Evolutionary conservation across 2,329 filamentous ascomycete species (phyloP).

Genomic region (Colletotrichum tanaceti): DNA sequence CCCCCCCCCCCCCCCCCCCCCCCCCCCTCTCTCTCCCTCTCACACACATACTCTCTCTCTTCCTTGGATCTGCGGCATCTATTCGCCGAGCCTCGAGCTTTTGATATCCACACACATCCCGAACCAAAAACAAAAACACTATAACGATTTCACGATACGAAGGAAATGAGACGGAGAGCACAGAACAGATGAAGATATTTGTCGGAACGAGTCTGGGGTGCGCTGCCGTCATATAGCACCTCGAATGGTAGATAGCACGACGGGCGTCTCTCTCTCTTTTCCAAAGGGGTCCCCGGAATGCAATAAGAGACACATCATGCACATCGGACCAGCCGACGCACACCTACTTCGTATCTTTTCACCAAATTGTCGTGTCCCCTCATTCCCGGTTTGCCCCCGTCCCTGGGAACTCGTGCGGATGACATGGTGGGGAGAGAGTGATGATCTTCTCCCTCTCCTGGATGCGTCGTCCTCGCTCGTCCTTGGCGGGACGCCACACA

Average conservation of each 20-base stretch:
- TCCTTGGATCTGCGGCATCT: slow-evolving; percentile 14
- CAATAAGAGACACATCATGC: slow-evolving; percentile 3
- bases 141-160: slow-evolving; percentile 39
- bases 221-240: background rate
- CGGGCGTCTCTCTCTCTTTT: background rate
- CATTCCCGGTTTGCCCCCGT: background rate
- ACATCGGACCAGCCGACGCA: background rate
- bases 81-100: slow-evolving; percentile 6
- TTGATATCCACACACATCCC: slow-evolving; percentile 31
- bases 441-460: background rate
- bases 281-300: background rate
- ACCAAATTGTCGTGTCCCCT: background rate
- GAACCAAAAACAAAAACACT: background rate
- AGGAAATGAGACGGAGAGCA: slow-evolving; percentile 19
- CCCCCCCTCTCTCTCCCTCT: background rate
- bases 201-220: background rate
- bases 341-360: background rate
- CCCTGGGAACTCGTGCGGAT: background rate
- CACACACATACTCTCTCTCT: background rate
- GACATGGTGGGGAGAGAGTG: background rate
- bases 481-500: slow-evolving; percentile 33
- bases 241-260: slow-evolving; percentile 16
- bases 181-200: background rate
- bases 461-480: background rate
- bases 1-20: background rate